Evolutionary conservation across 1,284 basidiomycete species (phyloP).

Genomic region (Puccinia polysora): DNA sequence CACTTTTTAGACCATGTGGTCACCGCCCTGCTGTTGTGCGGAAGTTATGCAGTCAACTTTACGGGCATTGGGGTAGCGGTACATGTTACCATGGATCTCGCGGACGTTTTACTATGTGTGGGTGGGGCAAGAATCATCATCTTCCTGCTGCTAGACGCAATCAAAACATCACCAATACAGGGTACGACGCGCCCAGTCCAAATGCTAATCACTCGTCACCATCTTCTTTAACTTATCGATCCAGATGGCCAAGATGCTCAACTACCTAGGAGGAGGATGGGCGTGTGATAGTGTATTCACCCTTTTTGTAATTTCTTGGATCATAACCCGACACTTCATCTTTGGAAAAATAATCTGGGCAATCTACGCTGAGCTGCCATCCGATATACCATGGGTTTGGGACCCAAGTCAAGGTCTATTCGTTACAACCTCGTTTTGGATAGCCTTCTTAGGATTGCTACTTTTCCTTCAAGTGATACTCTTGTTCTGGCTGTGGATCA

Average conservation of each 20-base stretch:
- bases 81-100: slow-evolving; percentile 52
- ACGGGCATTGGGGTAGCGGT: slow-evolving; percentile 52
- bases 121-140: slow-evolving; percentile 8
- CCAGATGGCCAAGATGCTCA: slow-evolving; percentile 33
- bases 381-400: slow-evolving; percentile 12
- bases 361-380: slow-evolving; percentile 22
- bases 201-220: neutral
- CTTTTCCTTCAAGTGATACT: slow-evolving; percentile 22
- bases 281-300: slow-evolving; percentile 15
- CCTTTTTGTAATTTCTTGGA: slow-evolving; percentile 36
- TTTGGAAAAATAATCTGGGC: slow-evolving; percentile 35
- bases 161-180: too few species aligned
- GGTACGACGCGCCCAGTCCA: too few species aligned
- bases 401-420: slow-evolving; percentile 10
- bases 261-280: slow-evolving; percentile 20
- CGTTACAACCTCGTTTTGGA: neutral
- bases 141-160: neutral
- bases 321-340: slow-evolving; percentile 27
- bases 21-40: slow-evolving; percentile 51
- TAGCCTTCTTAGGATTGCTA: slow-evolving; percentile 4
- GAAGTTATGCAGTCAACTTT: slow-evolving; percentile 50
- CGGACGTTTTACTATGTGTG: slow-evolving; percentile 51
- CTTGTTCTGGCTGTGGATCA: slow-evolving; percentile 24
- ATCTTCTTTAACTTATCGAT: neutral
- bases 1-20: slow-evolving; percentile 50